Base-by-base conservation (phyloP, 2,329 filamentous ascomycete species). In the Sphaerostilbella broomeana region DNA sequence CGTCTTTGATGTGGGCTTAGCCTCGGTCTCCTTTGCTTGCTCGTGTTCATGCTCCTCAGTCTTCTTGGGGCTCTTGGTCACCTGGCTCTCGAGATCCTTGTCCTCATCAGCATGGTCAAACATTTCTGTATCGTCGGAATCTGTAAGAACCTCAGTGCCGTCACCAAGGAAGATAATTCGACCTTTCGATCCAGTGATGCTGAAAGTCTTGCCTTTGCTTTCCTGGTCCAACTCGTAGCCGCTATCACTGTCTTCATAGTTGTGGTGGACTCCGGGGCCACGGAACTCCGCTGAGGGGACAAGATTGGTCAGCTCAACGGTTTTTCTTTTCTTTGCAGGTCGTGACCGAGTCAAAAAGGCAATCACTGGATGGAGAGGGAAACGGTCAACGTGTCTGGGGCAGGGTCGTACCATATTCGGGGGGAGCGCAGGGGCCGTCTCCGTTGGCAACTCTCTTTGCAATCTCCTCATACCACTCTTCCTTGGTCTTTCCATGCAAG, bases 401-500 rank as follows among this genome's bases (percentile, higher is more conserved):
- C 62, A 48, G 61, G 61, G 69, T 69, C 87, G 82, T 90, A 89
- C 92, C 92, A 73, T 97, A 98, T 81, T 98, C 92, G 59, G 90
- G 92, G 67, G 92, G 92, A 64, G 92, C 92, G 72, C 90, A 97
- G 62, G 92, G 92, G 57, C 92, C 92, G 67, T 98, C 92, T 66
- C 90, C 92, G 62, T 90, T 89, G 54, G 89, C 86, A 64, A 98
- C 92, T 60, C 92, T 80, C 70, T 84, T 87, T 56, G 84, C 87
- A 63, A 98, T 84, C 70, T 89, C 83, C 58, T 95, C 86, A 64
- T 98, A 98, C 92, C 92, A 98, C 69, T 95, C 84, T 59, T 95
- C 89, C 76, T 94, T 94, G 54, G 81, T 85, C 73, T 86, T 88
- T 62, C 90, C 92, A 57, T 86, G 79, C 52, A 98, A 76, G 60